Conservation (phyloP, 768 basidiomycete genomes). For the Lepiota venenata region DNA sequence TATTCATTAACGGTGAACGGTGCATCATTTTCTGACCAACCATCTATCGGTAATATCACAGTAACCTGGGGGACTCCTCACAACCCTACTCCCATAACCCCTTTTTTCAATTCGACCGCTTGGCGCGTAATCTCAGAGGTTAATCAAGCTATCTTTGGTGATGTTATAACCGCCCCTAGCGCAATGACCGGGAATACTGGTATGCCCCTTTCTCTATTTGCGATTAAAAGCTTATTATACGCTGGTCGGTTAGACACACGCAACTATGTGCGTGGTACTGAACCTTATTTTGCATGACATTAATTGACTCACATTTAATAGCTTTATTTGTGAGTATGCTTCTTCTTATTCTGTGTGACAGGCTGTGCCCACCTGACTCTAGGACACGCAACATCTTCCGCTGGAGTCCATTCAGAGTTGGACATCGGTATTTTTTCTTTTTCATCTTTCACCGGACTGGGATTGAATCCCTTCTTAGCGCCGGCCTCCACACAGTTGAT, state of each 20-base stretch:
- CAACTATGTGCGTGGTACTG: conserved; percentile 18
- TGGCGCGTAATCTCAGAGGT: conserved; percentile 22
- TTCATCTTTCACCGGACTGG: too few species aligned
- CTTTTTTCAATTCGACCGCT: conserved; percentile 18
- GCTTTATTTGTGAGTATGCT: conserved; percentile 21
- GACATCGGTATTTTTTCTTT: conserved; percentile 21
- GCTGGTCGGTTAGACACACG: conserved; percentile 18
- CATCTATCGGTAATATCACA: conserved; percentile 24
- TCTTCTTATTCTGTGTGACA: background rate
- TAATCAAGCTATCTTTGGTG: conserved; percentile 22
- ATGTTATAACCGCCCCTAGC: conserved; percentile 24
- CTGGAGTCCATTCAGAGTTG: conserved; percentile 24
- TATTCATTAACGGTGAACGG: conserved; percentile 22
- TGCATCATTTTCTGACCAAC: conserved; percentile 14
- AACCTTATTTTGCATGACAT: background rate
- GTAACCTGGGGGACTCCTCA: conserved; percentile 14
- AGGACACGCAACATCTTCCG: conserved; percentile 26
- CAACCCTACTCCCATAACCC: conserved; percentile 23
- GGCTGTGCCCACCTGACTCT: background rate
- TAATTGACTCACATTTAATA: background rate
- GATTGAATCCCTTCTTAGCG: conserved; percentile 9
- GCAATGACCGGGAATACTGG: conserved; percentile 29
- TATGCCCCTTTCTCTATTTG: conserved; percentile 3
- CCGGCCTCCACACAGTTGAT: conserved; percentile 25
- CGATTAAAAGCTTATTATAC: background rate